phyloP scores from a whole-genome alignment of 768 basidiomycete species.

The Trametes cingulata region DNA sequence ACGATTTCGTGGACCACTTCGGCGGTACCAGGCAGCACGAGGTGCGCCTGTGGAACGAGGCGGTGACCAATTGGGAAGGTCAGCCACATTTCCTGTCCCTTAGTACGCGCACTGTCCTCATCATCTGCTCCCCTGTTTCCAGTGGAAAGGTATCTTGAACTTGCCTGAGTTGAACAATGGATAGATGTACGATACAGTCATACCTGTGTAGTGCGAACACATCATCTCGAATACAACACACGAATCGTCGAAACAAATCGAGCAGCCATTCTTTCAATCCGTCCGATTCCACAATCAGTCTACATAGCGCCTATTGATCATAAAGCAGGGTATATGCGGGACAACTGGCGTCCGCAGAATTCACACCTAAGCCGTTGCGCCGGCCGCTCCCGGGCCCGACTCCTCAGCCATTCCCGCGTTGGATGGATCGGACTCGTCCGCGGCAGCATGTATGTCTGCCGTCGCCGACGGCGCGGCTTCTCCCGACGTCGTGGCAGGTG shows the following conservation, averaged over 20 bases:
- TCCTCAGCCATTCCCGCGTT: neutral
- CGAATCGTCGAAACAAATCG: too few relatives aligned
- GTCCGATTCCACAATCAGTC: too few relatives aligned
- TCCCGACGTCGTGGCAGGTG: neutral
- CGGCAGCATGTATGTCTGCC: neutral
- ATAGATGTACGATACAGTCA: neutral
- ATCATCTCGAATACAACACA: too few relatives aligned
- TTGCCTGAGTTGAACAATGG: constrained; percentile 47
- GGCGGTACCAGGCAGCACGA: constrained; percentile 95
- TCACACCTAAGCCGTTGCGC: neutral
- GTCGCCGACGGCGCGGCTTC: neutral
- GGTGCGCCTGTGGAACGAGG: constrained; percentile 80
- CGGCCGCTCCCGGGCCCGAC: neutral
- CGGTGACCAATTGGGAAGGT: constrained; percentile 96
- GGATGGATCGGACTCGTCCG: neutral
- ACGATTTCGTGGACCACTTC: constrained; percentile 92
- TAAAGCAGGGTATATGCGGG: neutral
- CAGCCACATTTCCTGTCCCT: constrained; percentile 23
- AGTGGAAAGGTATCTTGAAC: constrained; percentile 88
- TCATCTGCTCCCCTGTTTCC: too few relatives aligned
- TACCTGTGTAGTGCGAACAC: too few relatives aligned
- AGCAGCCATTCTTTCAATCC: too few relatives aligned
- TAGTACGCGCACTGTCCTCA: neutral
- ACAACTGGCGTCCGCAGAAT: neutral
- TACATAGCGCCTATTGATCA: neutral